A percentile compares a stretch with the other conserved stretches of the same genome.
Conservation (phyloP, 116 monocot species). For the Phalaenopsis hybrid region DNA sequence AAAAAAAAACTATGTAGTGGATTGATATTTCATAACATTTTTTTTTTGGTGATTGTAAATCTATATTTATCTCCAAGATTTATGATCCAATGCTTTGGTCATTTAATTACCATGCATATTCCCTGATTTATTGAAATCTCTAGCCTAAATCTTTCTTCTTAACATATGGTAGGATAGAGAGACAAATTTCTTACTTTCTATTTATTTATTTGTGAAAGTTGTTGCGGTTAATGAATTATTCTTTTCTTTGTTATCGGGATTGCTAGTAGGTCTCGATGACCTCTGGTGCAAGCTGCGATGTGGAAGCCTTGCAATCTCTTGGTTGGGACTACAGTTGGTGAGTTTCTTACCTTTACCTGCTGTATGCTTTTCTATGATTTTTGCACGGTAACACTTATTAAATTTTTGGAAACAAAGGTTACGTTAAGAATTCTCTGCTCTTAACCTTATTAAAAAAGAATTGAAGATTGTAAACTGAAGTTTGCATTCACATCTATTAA, state of each 20-base stretch:
- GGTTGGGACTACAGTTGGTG: constrained; percentile 10
- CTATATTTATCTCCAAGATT: not conserved
- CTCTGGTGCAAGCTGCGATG: not conserved
- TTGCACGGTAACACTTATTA: not conserved
- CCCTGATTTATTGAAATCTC: not conserved
- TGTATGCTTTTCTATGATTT: not conserved
- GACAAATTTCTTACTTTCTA: not conserved
- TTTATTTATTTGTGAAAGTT: not conserved
- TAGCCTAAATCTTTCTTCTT: not conserved
- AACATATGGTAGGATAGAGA: not conserved
- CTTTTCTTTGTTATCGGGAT: not conserved
- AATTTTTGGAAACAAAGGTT: not conserved
- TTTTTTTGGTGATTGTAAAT: not conserved
- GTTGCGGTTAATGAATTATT: not conserved
- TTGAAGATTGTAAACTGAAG: not conserved
- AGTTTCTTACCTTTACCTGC: not conserved
- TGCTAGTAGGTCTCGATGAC: not conserved
- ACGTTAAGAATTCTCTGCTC: not conserved
- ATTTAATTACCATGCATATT: not conserved
- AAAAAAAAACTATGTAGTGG: not conserved
- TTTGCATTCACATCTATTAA: not conserved
- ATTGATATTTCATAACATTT: not conserved
- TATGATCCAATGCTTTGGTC: not conserved
- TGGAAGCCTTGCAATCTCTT: not conserved
- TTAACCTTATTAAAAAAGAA: not conserved